phyloP scores from a whole-genome alignment of 352 stramenopile genomes.

The Phytophthora foliorum region DNA sequence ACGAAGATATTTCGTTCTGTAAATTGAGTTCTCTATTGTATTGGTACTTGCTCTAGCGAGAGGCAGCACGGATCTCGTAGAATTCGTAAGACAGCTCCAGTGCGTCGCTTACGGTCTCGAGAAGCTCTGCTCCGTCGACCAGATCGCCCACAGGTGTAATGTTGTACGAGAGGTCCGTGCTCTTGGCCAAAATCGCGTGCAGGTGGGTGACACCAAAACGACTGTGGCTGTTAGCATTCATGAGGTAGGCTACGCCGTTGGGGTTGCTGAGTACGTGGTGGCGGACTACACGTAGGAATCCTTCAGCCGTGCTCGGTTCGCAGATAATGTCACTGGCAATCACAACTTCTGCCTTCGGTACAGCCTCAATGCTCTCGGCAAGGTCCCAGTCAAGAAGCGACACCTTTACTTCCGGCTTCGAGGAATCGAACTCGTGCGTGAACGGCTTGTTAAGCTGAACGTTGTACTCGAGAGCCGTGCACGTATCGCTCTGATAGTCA shows the following conservation, averaged over 20 bases:
- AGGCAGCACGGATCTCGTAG: slow-evolving; percentile 77
- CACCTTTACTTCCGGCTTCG: slow-evolving; percentile 63
- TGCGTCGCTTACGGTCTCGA: slow-evolving; percentile 81
- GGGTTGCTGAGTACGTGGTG: slow-evolving; percentile 55
- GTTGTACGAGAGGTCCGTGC: slow-evolving; percentile 66
- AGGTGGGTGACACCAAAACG: slow-evolving; percentile 85
- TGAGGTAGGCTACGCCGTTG: slow-evolving; percentile 79
- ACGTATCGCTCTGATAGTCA: slow-evolving; percentile 89
- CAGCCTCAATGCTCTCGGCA: slow-evolving; percentile 66
- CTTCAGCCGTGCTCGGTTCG: slow-evolving; percentile 86
- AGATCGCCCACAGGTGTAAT: slow-evolving; percentile 79
- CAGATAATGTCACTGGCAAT: slow-evolving; percentile 92
- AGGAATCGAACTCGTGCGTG: slow-evolving; percentile 67
- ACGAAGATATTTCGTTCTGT: not conserved
- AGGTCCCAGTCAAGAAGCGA: slow-evolving; percentile 83
- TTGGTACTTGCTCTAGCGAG: slow-evolving; percentile 20
- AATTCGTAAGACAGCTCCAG: slow-evolving; percentile 89
- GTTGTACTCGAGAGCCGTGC: slow-evolving; percentile 81
- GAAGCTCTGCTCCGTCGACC: slow-evolving; percentile 62
- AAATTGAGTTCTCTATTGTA: slow-evolving; percentile 21
- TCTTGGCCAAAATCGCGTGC: slow-evolving; percentile 66
- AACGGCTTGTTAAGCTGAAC: slow-evolving; percentile 79
- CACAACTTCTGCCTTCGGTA: slow-evolving; percentile 77
- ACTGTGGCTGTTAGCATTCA: slow-evolving; percentile 90
- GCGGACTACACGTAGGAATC: slow-evolving; percentile 83